Evolutionary conservation across 2,329 filamentous ascomycete species (phyloP).

Genomic region (Paraphoma sp.): DNA sequence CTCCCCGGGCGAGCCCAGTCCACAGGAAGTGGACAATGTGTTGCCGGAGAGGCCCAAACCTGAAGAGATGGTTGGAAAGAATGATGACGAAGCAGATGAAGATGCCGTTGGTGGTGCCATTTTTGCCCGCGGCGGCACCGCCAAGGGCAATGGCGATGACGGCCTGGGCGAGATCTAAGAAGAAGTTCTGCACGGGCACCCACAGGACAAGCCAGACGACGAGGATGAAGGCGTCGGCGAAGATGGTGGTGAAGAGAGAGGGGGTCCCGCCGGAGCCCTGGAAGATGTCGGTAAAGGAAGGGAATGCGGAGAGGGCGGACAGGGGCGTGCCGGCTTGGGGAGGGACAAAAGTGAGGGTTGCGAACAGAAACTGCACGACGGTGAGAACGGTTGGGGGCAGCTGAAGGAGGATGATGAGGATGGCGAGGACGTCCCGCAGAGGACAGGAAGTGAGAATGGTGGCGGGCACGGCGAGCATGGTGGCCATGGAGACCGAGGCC

Average conservation of each 20-base stretch:
- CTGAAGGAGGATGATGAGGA: slow-evolving; percentile 93
- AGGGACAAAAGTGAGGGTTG: slow-evolving; percentile 89
- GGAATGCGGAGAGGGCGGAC: slow-evolving; percentile 72
- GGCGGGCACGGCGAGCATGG: slow-evolving; percentile 76
- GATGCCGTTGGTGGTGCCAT: slow-evolving; percentile 74
- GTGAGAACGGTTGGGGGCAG: slow-evolving; percentile 87
- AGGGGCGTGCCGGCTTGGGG: slow-evolving; percentile 76
- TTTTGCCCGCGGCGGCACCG: slow-evolving; percentile 74
- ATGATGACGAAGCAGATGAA: slow-evolving; percentile 75
- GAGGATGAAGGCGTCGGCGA: slow-evolving; percentile 83
- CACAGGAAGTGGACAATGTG: slow-evolving; percentile 49
- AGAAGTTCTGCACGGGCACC: slow-evolving; percentile 85
- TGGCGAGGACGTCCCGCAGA: slow-evolving; percentile 92
- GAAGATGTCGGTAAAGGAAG: slow-evolving; percentile 90
- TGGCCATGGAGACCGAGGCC: slow-evolving; percentile 68
- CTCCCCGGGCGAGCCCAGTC: slow-evolving; percentile 50
- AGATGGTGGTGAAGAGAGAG: slow-evolving; percentile 81
- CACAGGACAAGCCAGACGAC: slow-evolving; percentile 87
- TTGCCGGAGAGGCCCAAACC: slow-evolving; percentile 60
- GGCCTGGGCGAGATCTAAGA: slow-evolving; percentile 88
- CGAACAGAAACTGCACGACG: slow-evolving; percentile 89
- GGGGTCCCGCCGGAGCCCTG: slow-evolving; percentile 86
- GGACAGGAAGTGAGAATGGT: slow-evolving; percentile 91
- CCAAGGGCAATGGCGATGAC: slow-evolving; percentile 91
- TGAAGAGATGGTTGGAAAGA: slow-evolving; percentile 56